Evolutionary conservation across 768 basidiomycete species (phyloP).

Genomic region (Leucosporidium creatinivorum): DNA sequence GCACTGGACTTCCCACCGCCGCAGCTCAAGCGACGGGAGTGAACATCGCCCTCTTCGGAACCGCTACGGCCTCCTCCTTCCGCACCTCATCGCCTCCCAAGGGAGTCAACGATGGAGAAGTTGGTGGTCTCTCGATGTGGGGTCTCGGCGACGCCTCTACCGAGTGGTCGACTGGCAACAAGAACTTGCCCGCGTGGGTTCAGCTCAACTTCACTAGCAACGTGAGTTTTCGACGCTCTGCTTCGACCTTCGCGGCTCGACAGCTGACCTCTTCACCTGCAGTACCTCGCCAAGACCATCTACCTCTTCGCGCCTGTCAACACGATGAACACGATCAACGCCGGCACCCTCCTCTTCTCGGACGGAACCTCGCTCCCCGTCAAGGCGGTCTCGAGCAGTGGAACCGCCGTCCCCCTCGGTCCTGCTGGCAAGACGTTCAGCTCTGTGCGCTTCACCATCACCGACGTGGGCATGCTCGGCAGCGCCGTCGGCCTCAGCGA

Average conservation of each 20-base stretch:
- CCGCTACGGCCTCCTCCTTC: neutral
- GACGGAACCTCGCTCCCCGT: neutral
- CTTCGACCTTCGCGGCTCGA: too few relatives aligned
- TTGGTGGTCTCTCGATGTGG: neutral
- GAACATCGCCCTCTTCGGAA: neutral
- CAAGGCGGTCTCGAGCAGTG: neutral
- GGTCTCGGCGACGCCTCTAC: neutral
- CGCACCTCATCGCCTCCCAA: neutral
- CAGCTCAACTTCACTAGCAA: neutral
- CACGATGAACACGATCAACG: neutral
- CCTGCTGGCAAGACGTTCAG: neutral
- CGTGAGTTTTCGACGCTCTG: neutral
- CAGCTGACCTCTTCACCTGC: too few relatives aligned
- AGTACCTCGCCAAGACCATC: neutral
- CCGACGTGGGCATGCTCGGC: neutral
- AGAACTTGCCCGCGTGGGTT: neutral
- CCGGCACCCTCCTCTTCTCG: neutral
- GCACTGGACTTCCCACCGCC: neutral
- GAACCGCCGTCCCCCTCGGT: neutral
- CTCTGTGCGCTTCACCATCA: neutral
- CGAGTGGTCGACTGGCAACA: neutral
- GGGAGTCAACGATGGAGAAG: neutral
- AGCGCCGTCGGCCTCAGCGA: neutral
- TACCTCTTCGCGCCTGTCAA: neutral
- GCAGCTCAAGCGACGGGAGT: neutral